These are phyloP conservation scores for Alisma plantagoaquatica DNA, from an alignment of 106 monocot genomes.

Conservation along the genomic window DNA sequence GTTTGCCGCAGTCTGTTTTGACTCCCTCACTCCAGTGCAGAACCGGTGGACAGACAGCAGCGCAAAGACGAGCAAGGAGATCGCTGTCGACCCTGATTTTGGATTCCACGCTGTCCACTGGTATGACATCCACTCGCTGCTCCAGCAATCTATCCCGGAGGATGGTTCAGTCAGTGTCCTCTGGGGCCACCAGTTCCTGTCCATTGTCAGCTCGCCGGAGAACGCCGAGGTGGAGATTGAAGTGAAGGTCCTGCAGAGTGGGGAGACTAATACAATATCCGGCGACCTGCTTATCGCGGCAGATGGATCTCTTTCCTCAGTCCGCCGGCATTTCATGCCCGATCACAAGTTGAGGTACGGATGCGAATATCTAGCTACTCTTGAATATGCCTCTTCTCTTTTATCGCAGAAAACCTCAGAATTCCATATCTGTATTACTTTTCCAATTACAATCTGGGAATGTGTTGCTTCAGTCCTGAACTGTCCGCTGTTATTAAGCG, in stretches of 20 bases:
- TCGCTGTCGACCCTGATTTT: slow-evolving; percentile 51
- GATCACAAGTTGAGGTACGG: slow-evolving; percentile 56
- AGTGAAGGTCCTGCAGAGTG: slow-evolving; percentile 21
- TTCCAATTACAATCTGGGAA: no score
- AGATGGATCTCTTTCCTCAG: slow-evolving; percentile 57
- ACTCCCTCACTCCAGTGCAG: slow-evolving; percentile 11
- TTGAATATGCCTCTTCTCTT: no score
- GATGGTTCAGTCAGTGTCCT: slow-evolving; percentile 10
- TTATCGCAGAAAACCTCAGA: no score
- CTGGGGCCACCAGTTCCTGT: slow-evolving; percentile 66
- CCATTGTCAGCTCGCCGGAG: slow-evolving; percentile 11
- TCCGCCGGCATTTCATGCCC: slow-evolving; percentile 55
- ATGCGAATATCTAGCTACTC: no score
- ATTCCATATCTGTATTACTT: no score
- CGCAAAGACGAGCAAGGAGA: slow-evolving; percentile 26
- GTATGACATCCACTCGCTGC: slow-evolving; percentile 47
- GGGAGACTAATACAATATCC: slow-evolving; percentile 33
- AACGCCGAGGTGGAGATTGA: slow-evolving; percentile 19
- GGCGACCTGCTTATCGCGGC: slow-evolving; percentile 75
- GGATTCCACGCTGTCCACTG: slow-evolving; percentile 62
- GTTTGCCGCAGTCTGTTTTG: no score
- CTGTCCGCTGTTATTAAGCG: no score
- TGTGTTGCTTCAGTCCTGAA: no score
- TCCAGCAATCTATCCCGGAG: slow-evolving; percentile 33
- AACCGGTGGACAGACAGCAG: slow-evolving; percentile 38